Evolutionary conservation across 176 grass and related monocot genomes (phyloP), one percentile per base, ranked within the genome.

Genomic region (Coix lacrymajobi): DNA sequence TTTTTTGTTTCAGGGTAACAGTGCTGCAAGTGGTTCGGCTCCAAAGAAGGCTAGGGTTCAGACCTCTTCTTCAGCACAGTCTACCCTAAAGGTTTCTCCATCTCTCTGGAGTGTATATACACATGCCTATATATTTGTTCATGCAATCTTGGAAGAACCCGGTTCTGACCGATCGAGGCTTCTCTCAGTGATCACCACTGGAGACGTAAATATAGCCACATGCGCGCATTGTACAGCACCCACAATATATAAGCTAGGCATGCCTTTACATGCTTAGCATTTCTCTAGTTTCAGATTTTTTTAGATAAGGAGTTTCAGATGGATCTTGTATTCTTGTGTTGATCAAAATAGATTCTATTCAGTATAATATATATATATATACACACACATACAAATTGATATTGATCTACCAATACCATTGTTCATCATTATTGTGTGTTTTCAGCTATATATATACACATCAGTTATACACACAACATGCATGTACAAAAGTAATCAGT

Each of bases 1-100:
- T 62, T 20, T 7, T 60, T 79, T 75, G 67, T 69, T 82, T 46
- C 85, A 97, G 94, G 82, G 94, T 69, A 97, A 97, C 85, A 94
- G 80, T 85, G 87, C 80, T 40, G 85, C 82, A 86, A 87, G 82
- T 46, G 94, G 88, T 88, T 88, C 94, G 63, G 79, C 83, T 88
- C 87, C 86, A 57, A 97, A 97, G 89, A 97, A 97, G 86, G 82
- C 89, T 88, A 97, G 89, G 94, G 89, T 97, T 97, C 89, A 92
- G 62, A 84, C 77, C 26, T 79, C 91, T 75, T 94, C 94, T 22
- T 90, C 91, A 72, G 87, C 85, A 46, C 92, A 97, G 84, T 92
- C 94, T 85, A 92, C 87, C 61, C 79, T 97, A 75, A 97, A 97
- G 94, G 94, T 94, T 36, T 77, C 74, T 85, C 20, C 62, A 48